Evolutionary conservation across 177 flowering plant species (phyloP), one percentile per base, ranked within the genome.

Genomic region (Vitis hybrid): DNA sequence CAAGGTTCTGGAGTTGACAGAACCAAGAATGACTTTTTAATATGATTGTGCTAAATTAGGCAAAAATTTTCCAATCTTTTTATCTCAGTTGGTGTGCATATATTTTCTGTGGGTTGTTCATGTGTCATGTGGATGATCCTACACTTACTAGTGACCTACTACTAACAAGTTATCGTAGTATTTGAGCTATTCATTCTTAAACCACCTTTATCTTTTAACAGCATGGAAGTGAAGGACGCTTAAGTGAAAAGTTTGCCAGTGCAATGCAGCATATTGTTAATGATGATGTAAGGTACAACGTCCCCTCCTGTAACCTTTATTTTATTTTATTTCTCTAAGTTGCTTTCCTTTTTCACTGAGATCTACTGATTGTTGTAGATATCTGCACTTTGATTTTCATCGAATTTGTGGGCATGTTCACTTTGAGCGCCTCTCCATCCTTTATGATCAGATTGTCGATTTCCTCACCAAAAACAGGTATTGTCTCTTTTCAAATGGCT

Each of bases 341-440:
- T 23, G 30, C 1, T 69, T 18, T 48, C 18, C 52, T 48, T 59
- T 17, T 45, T 61, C 21, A 54, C 80, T 74, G 60, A 66, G 52
- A 49, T 26, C 62, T 60, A 55, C 60, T 78, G 15, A 23, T 64
- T 69, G 54, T 60, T 85, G 75, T 75, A 95, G 99, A 84, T 93
- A 95, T 78, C 72, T 90, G 78, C 99, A 95, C 82, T 95, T 95
- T 56, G 99, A 95, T 78, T 95, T 95, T 75, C 99, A 93, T 77
- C 84, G 65, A 40, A 88, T 95, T 70, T 95, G 99, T 69, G 98
- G 99, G 69, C 97, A 93, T 67, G 77, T 88, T 68, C 94, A 91
- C 72, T 91, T 93, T 78, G 97, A 91, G 82, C 93, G 92, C 67
- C 94, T 95, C 51, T 93, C 98, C 3, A 82, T 91, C 70, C 93